Percentiles rank a stretch among this genome's conserved stretches.
phyloP scores from a whole-genome alignment of 2,329 filamentous ascomycete species.

The Byssochlamys sp. region DNA sequence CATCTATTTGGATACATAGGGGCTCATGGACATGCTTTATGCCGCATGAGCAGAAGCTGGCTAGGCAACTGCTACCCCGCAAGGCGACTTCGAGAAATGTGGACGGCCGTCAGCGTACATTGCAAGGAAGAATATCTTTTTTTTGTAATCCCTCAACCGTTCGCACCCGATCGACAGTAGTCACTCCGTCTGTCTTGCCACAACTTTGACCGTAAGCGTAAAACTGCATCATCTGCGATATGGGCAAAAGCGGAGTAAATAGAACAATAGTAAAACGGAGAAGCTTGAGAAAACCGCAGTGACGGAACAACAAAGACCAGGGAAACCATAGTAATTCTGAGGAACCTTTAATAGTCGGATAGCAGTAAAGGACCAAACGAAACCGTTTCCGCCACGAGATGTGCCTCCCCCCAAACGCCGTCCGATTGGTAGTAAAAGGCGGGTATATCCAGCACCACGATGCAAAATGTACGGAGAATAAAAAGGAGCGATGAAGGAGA shows the following conservation, averaged over 20 bases:
- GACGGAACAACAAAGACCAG: not conserved
- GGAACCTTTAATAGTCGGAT: not conserved
- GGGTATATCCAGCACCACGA: conserved; percentile 42
- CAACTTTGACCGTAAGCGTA: not conserved
- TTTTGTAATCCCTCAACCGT: not conserved
- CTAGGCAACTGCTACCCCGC: not conserved
- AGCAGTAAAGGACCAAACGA: conserved; percentile 1
- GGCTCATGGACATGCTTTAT: not conserved
- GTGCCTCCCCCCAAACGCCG: conserved; percentile 21
- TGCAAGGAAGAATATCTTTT: not conserved
- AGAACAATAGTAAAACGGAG: not conserved
- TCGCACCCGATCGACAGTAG: not conserved
- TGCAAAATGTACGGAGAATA: conserved; percentile 31
- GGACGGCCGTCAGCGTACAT: not conserved
- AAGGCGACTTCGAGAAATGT: not conserved
- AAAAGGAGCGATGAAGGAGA: conserved; percentile 8
- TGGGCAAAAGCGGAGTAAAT: not conserved
- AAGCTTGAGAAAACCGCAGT: not conserved
- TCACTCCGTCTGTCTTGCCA: not conserved
- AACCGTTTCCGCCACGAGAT: conserved; percentile 8
- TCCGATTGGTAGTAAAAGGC: conserved; percentile 31
- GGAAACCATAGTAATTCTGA: not conserved
- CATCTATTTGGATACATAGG: not conserved
- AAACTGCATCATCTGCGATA: not conserved
- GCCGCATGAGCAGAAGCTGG: not conserved